Evolutionary conservation across 139 green algal genomes (phyloP), one percentile per base, ranked within the genome.

Genomic region (Parachlorella kessleri): DNA sequence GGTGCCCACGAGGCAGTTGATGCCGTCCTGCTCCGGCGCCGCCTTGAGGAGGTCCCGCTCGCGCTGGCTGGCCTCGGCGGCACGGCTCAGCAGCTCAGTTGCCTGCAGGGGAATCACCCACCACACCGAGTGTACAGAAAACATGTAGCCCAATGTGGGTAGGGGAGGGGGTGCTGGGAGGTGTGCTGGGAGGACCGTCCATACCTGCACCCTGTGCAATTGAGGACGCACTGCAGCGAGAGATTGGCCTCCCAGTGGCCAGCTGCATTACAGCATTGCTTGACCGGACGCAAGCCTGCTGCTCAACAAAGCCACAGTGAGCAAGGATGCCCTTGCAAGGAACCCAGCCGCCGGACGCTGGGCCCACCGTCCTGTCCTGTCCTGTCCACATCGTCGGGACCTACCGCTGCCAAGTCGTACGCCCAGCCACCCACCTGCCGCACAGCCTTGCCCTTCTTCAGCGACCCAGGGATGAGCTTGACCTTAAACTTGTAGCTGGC

Each of bases 391-490:
- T n/a, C n/a, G n/a, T n/a, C n/a, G n/a, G n/a, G n/a, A n/a, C n/a
- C n/a, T n/a, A n/a, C n/a, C n/a, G n/a, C n/a, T n/a, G 21, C 48
- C 48, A 59, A 74, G 14, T 38, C 38, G 3, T 28, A 59, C 42
- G 26, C 9, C 38, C 28, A 76, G 6, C 48, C 21, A 33, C 66
- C 4, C 55, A 65, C 68, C 85, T 94, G 89, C 3, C 89, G 88
- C 3, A 80, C 90, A 3, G 94, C 95, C 82, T 96, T 97, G 80
- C 96, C 96, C 84, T 98, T 98, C 85, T 96, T 97, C 54, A 94
- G 82, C 2, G 86, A 91, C 32, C 96, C 96, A 8, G 94, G 90
- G 0, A 84, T 87, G 35, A 97, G 39, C 85, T 98, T 97, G 3
- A 97, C 87, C 71, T 94, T 94, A 86, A 89, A 96, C 89, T 98